Evolutionary conservation across 768 basidiomycete genomes (phyloP).

Genomic region (Termitomyces eurrhizus): DNA sequence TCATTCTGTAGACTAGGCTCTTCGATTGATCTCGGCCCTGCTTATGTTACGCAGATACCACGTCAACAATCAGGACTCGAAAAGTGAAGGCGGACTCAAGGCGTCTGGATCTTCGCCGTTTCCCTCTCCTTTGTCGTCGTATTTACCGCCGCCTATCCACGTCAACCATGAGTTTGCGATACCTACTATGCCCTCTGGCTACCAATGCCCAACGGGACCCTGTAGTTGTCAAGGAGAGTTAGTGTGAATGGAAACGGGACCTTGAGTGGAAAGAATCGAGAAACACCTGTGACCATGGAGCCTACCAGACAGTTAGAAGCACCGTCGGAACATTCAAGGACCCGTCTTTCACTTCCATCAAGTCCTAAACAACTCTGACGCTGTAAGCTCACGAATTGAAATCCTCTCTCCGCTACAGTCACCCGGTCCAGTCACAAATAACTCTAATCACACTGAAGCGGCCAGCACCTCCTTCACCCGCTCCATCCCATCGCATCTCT

Average conservation of each 20-base stretch:
- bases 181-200: slow-evolving; percentile 34
- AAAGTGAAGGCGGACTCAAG: no score
- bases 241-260: not conserved
- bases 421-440: not conserved
- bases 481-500: no score
- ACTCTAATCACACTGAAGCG: slow-evolving; percentile 17
- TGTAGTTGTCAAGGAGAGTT: slow-evolving; percentile 3
- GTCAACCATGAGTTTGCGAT: slow-evolving; percentile 66
- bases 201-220: slow-evolving; percentile 5
- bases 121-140: slow-evolving; percentile 65
- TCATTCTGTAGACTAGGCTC: no score
- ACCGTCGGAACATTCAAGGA: not conserved
- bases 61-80: no score
- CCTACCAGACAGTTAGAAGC: not conserved
- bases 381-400: slow-evolving; percentile 3
- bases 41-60: no score
- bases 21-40: no score
- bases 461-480: slow-evolving; percentile 21
- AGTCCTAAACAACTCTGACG: not conserved
- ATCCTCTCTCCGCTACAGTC: slow-evolving; percentile 1
- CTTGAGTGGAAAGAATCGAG: not conserved
- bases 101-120: slow-evolving; percentile 30
- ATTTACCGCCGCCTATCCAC: slow-evolving; percentile 64
- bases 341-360: not conserved
- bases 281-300: not conserved